Evolutionary conservation across 257 asterid species (phyloP).

Genomic region (Craterostigma plantagineum): DNA sequence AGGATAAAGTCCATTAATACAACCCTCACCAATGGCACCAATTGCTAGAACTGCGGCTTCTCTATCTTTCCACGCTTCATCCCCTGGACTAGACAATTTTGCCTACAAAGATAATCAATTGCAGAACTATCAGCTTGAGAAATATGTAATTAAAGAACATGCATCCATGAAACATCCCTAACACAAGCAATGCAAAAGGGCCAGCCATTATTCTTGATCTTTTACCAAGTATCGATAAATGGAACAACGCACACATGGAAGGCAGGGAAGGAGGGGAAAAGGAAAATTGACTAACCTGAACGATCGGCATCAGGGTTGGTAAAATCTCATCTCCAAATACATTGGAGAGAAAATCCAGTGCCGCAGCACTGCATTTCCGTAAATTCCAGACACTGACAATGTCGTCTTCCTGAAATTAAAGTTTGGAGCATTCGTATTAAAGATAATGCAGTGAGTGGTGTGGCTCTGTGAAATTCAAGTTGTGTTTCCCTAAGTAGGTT

Average conservation of each 20-base stretch:
- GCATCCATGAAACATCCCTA: too few species aligned
- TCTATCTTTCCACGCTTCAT: slow-evolving; percentile 93
- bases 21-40: slow-evolving; percentile 98
- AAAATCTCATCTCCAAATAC: slow-evolving; percentile 52
- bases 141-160: neutral
- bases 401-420: slow-evolving; percentile 70
- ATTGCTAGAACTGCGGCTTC: slow-evolving; percentile 98
- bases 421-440: slow-evolving; percentile 27
- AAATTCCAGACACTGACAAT: slow-evolving; percentile 83
- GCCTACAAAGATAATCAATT: slow-evolving; percentile 30
- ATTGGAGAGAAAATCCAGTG: slow-evolving; percentile 49
- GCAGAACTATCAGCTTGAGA: neutral
- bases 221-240: too few species aligned
- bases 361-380: slow-evolving; percentile 87
- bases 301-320: slow-evolving; percentile 76
- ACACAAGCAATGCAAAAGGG: too few species aligned
- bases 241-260: neutral
- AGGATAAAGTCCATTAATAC: slow-evolving; percentile 93
- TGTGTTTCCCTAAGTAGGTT: too few species aligned
- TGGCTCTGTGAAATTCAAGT: too few species aligned
- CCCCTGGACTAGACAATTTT: slow-evolving; percentile 51
- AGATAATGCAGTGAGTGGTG: neutral
- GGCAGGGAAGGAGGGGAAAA: neutral
- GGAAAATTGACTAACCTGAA: slow-evolving; percentile 27
- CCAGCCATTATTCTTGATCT: too few species aligned